Percentiles rank a stretch among this genome's conserved stretches.
Conservation (phyloP, 805 yeast species). For the Sungouiella thailandica region DNA sequence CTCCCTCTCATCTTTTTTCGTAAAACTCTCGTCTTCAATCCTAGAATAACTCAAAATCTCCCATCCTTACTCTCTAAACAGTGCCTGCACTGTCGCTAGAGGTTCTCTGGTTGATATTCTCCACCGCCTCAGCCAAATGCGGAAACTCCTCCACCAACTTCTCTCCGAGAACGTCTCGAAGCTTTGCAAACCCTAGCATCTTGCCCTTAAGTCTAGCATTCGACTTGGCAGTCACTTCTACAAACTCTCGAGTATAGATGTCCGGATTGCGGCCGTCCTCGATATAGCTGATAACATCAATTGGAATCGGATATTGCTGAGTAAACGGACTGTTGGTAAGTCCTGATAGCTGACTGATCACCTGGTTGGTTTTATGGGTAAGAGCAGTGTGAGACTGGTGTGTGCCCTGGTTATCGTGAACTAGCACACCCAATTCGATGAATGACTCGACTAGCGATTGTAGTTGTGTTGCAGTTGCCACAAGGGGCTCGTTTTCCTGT, state of each 20-base stretch:
- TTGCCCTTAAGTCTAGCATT: conserved; percentile 88
- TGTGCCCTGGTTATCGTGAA: conserved; percentile 91
- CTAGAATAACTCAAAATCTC: too few species aligned
- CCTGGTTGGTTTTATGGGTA: conserved; percentile 39
- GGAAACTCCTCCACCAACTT: conserved; percentile 78
- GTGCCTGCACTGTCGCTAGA: neutral
- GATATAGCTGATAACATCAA: conserved; percentile 84
- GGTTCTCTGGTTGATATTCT: conserved; percentile 49
- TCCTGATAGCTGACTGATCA: conserved; percentile 31
- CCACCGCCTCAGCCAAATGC: conserved; percentile 55
- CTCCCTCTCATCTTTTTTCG: too few species aligned
- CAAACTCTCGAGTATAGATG: conserved; percentile 92
- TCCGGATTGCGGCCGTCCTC: conserved; percentile 98
- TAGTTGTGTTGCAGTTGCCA: conserved; percentile 26
- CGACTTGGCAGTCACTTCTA: conserved; percentile 85
- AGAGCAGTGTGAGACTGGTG: conserved; percentile 60
- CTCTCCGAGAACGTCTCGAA: conserved; percentile 62
- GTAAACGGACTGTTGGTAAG: conserved; percentile 29
- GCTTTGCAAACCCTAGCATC: conserved; percentile 59
- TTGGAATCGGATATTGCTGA: conserved; percentile 51
- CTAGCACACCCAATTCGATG: conserved; percentile 84
- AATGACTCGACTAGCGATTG: conserved; percentile 58
- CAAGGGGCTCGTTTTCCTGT: conserved; percentile 25
- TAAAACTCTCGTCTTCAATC: too few species aligned
- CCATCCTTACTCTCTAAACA: too few species aligned